Evolutionary conservation across 257 asterid genomes (phyloP), one percentile per base, ranked within the genome.

Genomic region (Marsdenia floribunda): DNA sequence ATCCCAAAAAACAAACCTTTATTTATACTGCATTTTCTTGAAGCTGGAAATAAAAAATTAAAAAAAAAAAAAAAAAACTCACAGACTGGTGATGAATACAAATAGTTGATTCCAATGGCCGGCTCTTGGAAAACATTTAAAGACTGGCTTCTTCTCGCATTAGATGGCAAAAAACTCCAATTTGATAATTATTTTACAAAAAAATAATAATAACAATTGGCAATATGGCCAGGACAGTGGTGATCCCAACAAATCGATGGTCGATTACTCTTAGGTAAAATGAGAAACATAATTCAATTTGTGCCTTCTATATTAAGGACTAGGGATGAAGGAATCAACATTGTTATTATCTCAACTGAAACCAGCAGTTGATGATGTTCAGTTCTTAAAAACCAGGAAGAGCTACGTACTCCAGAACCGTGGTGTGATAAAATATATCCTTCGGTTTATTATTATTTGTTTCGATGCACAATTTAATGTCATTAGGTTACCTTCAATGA

Each of bases 91-190:
- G 49, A 14, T 15, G n/a, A 70, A 12, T 5, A 26, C 44, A 49
- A 59, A 15, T 66, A 7, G 71, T 38, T 19, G 33, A 19, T 66
- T 66, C 69, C 69, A 64, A 37, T 64, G 68, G 69, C 69, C 49
- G 47, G 69, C 69, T 64, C 69, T 18, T 4, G 1, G 9, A 18
- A 16, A 15, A 29, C 44, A 33, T 37, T 29, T 37, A 5, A 16
- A 63, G 44, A 35, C 10, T 24, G 70, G 50, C 71, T 0, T 66
- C 50, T 19, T 33, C 46, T 15, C 4, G 11, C 1, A 15, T 63
- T 63, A 63, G 46, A 63, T 16, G 68, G 46, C 46, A 6, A 63
- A 63, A 35, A 63, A 15, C 12, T 35, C 18, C 44, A 14, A 24
- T 24, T 24, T 13, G 1, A 65, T 18, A n/a, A 65, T 8, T 5